These are phyloP conservation scores for Erysimum cheiri DNA, from an alignment of 441 rosid genomes.

Conservation along the genomic window DNA sequence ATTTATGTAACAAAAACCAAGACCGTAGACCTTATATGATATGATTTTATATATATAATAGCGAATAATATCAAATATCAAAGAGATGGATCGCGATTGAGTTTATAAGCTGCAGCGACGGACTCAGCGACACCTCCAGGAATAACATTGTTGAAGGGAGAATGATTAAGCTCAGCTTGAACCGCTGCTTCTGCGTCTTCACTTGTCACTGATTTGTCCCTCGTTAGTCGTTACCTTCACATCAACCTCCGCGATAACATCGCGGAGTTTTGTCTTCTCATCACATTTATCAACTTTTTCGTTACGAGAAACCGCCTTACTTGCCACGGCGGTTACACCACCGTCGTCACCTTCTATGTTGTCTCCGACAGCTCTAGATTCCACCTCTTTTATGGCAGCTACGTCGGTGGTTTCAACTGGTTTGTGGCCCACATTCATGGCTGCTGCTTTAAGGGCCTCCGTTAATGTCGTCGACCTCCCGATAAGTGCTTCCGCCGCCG, in stretches of 20 bases:
- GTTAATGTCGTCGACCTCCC: constrained; percentile 44
- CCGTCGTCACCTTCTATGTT: not conserved
- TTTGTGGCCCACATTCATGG: constrained; percentile 32
- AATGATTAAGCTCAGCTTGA: constrained; percentile 34
- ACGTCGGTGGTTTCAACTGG: constrained; percentile 40
- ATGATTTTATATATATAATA: no score
- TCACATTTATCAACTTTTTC: not conserved
- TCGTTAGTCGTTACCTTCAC: constrained; percentile 23
- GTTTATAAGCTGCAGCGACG: constrained; percentile 37
- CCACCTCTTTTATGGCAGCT: constrained; percentile 43
- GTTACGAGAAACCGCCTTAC: constrained; percentile 32
- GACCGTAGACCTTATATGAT: no score
- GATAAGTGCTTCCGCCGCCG: constrained; percentile 37
- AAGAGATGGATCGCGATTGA: constrained; percentile 23
- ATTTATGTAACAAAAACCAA: no score
- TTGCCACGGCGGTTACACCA: constrained; percentile 29
- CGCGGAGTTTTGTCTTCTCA: constrained; percentile 18
- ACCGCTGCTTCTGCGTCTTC: constrained; percentile 45
- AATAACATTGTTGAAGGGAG: constrained; percentile 10
- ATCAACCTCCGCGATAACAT: constrained; percentile 35
- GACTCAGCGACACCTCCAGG: constrained; percentile 46
- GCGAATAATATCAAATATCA: constrained; percentile 10
- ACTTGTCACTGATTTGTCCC: constrained; percentile 33
- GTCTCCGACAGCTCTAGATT: constrained; percentile 26
- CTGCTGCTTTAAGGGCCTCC: constrained; percentile 43